These are phyloP conservation scores for Curvularia hawaiiensis DNA, from an alignment of 2,329 filamentous ascomycete genomes.

Conservation along the genomic window DNA sequence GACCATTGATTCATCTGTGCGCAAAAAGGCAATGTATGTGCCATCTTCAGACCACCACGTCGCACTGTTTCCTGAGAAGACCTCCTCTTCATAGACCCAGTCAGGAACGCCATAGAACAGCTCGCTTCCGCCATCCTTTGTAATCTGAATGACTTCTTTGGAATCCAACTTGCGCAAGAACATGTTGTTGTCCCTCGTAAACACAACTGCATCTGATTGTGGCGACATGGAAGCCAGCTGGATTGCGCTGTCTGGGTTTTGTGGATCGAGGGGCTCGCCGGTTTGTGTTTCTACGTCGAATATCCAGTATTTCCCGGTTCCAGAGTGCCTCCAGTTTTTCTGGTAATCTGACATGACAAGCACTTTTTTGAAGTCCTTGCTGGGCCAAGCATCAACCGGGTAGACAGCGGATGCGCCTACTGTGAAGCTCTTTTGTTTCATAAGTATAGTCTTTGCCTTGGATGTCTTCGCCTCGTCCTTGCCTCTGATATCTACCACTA, in stretches of 20 bases:
- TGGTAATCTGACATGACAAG: constrained; percentile 75
- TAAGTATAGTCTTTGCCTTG: constrained; percentile 69
- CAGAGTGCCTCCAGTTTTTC: constrained; percentile 90
- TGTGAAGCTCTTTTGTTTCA: constrained; percentile 69
- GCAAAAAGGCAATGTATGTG: constrained; percentile 85
- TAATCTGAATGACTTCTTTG: constrained; percentile 71
- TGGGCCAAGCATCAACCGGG: constrained; percentile 73
- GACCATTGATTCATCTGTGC: constrained; percentile 91
- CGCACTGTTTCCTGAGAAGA: constrained; percentile 77
- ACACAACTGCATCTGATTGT: constrained; percentile 83
- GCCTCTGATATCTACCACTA: constrained; percentile 82
- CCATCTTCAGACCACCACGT: constrained; percentile 97
- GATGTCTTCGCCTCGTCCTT: constrained; percentile 48
- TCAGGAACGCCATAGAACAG: constrained; percentile 96
- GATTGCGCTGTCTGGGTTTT: constrained; percentile 66
- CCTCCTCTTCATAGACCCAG: constrained; percentile 94
- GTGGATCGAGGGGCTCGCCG: constrained; percentile 77
- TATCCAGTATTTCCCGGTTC: constrained; percentile 85
- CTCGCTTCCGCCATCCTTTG: constrained; percentile 82
- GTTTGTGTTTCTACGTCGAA: constrained; percentile 84
- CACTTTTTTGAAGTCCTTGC: constrained; percentile 82
- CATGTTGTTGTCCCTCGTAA: constrained; percentile 88
- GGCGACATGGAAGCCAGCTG: constrained; percentile 93
- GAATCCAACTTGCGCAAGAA: constrained; percentile 73
- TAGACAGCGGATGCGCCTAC: constrained; percentile 61